These are phyloP conservation scores for Neofusicoccum sp. DNA, from an alignment of 2,329 filamentous ascomycete genomes.

Conservation along the genomic window DNA sequence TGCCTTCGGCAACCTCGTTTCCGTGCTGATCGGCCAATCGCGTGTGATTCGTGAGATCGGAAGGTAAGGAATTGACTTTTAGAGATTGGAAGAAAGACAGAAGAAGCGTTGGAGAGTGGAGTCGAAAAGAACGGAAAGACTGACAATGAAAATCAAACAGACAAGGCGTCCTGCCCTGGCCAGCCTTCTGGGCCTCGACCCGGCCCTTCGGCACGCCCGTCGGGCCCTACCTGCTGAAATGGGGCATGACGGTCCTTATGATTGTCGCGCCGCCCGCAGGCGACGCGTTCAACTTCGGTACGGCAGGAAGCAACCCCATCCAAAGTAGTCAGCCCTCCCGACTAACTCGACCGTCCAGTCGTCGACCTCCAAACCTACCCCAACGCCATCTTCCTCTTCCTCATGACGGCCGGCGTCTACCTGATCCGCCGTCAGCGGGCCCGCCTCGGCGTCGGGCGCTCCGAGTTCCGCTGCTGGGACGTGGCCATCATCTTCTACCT, in stretches of 20 bases:
- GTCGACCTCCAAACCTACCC: conserved; percentile 70
- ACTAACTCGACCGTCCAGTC: conserved; percentile 43
- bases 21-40: conserved; percentile 30
- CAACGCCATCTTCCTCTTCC: conserved; percentile 55
- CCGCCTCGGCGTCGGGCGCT: conserved; percentile 53
- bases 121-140: conserved; percentile 30
- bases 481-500: conserved; percentile 59
- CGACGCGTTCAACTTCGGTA: conserved; percentile 64
- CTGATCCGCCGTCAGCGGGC: conserved; percentile 60
- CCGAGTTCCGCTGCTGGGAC: conserved; percentile 62
- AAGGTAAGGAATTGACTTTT: too few species aligned
- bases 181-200: conserved; percentile 60
- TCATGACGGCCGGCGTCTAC: conserved; percentile 59
- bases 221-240: conserved; percentile 67
- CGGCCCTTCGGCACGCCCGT: conserved; percentile 66
- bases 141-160: conserved; percentile 41
- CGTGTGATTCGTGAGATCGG: conserved; percentile 31
- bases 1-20: conserved; percentile 68
- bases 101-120: too few species aligned
- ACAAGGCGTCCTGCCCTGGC: conserved; percentile 69
- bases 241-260: conserved; percentile 65
- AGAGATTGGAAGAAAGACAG: too few species aligned
- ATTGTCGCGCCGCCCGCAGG: conserved; percentile 63
- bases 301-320: conserved; percentile 29
- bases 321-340: conserved; percentile 22